These are phyloP conservation scores for Micractinium conductrix DNA, from an alignment of 139 green algal genomes.

Conservation along the genomic window DNA sequence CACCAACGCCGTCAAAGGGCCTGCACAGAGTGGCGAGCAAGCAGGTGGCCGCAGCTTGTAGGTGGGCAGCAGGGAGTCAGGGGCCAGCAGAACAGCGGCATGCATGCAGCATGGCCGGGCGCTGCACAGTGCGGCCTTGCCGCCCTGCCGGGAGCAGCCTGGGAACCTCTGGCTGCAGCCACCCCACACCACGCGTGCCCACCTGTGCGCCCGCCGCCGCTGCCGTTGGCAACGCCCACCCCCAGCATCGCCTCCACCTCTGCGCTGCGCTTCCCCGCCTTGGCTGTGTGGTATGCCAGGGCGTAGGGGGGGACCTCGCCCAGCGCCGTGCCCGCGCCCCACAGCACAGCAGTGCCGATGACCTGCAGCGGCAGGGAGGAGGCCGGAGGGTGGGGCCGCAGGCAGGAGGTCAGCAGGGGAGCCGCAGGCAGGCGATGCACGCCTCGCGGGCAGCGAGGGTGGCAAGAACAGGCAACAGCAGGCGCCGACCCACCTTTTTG, in stretches of 20 bases:
- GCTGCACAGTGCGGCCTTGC: too few species aligned
- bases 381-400: neutral
- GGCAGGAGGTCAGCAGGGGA: neutral
- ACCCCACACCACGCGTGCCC: neutral
- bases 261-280: conserved; percentile 63
- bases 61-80: neutral
- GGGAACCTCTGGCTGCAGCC: neutral
- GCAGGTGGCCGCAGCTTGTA: neutral
- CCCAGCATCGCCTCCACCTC: conserved; percentile 69
- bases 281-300: conserved; percentile 81
- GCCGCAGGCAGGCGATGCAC: neutral
- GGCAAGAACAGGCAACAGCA: too few species aligned
- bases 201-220: neutral
- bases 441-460: too few species aligned
- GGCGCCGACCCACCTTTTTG: conserved; percentile 55
- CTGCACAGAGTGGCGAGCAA: neutral
- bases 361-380: conserved; percentile 58
- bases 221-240: neutral
- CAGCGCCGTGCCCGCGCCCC: conserved; percentile 89
- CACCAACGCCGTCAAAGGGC: conserved; percentile 31
- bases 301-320: conserved; percentile 93
- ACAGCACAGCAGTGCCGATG: conserved; percentile 73
- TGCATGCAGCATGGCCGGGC: neutral
- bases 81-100: neutral
- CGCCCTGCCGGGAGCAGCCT: neutral